phyloP scores from a whole-genome alignment of 2,329 filamentous ascomycete species.

The Corniculantispora saksenae region DNA sequence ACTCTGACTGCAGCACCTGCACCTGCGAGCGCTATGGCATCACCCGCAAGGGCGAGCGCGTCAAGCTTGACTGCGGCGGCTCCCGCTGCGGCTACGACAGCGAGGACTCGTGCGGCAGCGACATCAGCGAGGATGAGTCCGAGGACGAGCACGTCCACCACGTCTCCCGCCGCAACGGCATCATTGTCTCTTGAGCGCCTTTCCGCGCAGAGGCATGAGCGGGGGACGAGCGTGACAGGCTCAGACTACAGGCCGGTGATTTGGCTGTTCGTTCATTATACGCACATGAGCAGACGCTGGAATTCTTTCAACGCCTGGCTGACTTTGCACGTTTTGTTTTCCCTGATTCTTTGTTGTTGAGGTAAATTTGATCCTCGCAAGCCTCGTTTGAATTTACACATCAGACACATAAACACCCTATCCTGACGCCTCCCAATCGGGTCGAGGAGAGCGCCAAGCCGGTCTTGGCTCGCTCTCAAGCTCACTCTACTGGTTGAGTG shows the following conservation, averaged over 20 bases:
- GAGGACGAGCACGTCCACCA: constrained; percentile 39
- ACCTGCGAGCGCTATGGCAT: constrained; percentile 96
- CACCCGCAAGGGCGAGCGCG: constrained; percentile 86
- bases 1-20: constrained; percentile 77
- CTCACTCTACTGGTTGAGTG: constrained; percentile 21
- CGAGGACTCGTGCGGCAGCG: constrained; percentile 70
- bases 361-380: constrained; percentile 23
- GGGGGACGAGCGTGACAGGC: constrained; percentile 2
- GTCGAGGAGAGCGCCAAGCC: constrained; percentile 43
- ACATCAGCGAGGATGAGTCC: constrained; percentile 59
- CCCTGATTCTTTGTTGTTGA: constrained; percentile 32
- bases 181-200: constrained; percentile 52
- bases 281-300: constrained; percentile 25
- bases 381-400: constrained; percentile 28
- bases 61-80: constrained; percentile 95
- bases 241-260: constrained; percentile 25
- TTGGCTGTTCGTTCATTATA: constrained; percentile 3
- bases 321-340: constrained; percentile 22
- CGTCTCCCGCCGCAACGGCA: constrained; percentile 63
- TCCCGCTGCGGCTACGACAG: constrained; percentile 81
- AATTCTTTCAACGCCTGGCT: constrained; percentile 29
- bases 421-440: constrained; percentile 29
- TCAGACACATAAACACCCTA: constrained; percentile 7
- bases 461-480: constrained; percentile 40
- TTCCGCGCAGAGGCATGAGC: constrained; percentile 2